Evolutionary conservation across 495 filamentous ascomycete genomes (phyloP), one percentile per base, ranked within the genome.

Genomic region (Cetradonia linearis): DNA sequence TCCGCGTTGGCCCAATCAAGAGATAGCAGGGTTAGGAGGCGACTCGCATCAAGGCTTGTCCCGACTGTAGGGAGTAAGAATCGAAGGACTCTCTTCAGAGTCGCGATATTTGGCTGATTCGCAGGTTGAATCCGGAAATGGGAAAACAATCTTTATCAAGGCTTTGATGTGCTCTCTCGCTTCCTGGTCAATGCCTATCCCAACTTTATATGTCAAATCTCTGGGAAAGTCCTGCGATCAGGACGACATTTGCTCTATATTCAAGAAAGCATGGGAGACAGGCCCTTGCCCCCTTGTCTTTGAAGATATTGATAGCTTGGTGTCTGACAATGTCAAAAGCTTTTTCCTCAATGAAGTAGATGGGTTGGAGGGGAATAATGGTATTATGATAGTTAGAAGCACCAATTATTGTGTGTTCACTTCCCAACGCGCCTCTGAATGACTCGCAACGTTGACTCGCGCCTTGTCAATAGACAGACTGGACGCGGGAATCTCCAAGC

Each of bases 341-440:
- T 87, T 83, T 70, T 87, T 88, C 66, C 73, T 88, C 50, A 87
- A 87, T 66, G 82, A 87, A 62, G 77, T 86, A 5, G 85, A 87
- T 65, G 85, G 85, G 0, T 71, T 87, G 25, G 82, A 81, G 66
- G 77, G 72, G 62, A 86, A 86, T 64, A 78, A 85, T 65, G 83
- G 83, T 37, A 84, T 86, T 59, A 71, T 85, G 60, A 83, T 85
- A 70, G 70, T 86, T 38, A 83, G 78, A 10, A 80, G 72, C 60
- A 85, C 83, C 13, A 86, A 86, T 65, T 74, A 85, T 63, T 60
- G 72, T 74, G 67, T 54, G 69, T 42, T 6, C 33, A 30, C 7
- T n/a, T 16, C 9, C 46, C 36, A 38, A 16, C 36, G 36, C 36
- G 1, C 36, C 36, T 38, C 36, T 38, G 36, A 38, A 38, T 50